Evolutionary conservation across 805 yeast genomes (phyloP).

Genomic region (Spathaspora girioi): DNA sequence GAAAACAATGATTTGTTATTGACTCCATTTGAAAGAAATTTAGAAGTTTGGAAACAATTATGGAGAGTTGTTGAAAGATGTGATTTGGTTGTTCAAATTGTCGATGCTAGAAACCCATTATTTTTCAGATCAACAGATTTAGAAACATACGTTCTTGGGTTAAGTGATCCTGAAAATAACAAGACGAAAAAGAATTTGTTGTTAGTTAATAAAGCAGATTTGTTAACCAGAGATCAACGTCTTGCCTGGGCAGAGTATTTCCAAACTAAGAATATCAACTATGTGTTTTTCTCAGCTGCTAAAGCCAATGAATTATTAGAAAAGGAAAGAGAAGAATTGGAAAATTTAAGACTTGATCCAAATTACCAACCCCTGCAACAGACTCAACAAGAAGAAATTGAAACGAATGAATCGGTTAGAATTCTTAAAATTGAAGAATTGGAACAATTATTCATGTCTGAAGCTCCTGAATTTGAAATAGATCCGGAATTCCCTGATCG

Average conservation of each 20-base stretch:
- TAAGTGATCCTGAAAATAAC: constrained; percentile 48
- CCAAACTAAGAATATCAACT: constrained; percentile 61
- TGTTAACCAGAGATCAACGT: constrained; percentile 75
- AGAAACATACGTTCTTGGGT: constrained; percentile 76
- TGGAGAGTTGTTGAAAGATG: constrained; percentile 98
- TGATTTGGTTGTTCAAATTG: constrained; percentile 92
- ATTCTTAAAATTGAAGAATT: constrained; percentile 81
- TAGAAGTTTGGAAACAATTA: constrained; percentile 96
- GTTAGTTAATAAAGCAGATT: constrained; percentile 90
- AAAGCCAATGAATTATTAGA: constrained; percentile 75
- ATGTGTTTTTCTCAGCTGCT: constrained; percentile 90
- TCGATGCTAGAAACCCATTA: constrained; percentile 93
- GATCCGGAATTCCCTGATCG: constrained; percentile 55
- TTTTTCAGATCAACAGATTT: constrained; percentile 85
- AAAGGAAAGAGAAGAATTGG: constrained; percentile 49
- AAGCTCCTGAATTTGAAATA: constrained; percentile 68
- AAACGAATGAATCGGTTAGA: constrained; percentile 41
- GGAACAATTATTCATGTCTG: constrained; percentile 70
- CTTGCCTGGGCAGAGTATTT: constrained; percentile 85
- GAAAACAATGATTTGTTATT: constrained; percentile 80
- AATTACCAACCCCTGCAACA: constrained; percentile 9
- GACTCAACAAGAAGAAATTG: constrained; percentile 19
- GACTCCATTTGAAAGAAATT: constrained; percentile 95
- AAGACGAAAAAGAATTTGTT: constrained; percentile 68
- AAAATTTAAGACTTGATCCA: constrained; percentile 17